These are phyloP conservation scores for Cytospora leucostoma DNA, from an alignment of 2,329 filamentous ascomycete genomes.

Conservation along the genomic window DNA sequence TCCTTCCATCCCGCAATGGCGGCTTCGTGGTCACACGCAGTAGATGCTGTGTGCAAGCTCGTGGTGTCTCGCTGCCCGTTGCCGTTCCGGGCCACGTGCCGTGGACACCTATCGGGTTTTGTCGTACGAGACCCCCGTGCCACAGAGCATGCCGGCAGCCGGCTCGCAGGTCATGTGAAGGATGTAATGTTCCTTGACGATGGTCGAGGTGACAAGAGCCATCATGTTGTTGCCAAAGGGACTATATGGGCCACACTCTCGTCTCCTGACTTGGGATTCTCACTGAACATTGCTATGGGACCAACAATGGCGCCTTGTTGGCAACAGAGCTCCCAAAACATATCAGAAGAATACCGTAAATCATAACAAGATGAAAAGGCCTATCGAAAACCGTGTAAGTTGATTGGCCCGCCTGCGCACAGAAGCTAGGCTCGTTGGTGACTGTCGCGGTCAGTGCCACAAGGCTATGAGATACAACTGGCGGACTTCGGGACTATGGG, in stretches of 20 bases:
- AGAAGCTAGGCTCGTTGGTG: not conserved
- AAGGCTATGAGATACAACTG: not conserved
- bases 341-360: not conserved
- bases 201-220: not conserved
- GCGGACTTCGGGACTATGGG: not conserved
- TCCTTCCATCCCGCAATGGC: too few relatives aligned
- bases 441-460: not conserved
- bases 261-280: not conserved
- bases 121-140: too few relatives aligned
- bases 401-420: not conserved
- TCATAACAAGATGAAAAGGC: not conserved
- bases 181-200: not conserved
- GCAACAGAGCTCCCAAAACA: not conserved
- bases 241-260: not conserved
- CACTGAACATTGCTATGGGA: not conserved
- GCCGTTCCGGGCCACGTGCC: too few relatives aligned
- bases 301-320: not conserved
- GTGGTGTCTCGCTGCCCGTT: too few relatives aligned
- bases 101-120: too few relatives aligned
- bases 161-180: not conserved
- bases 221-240: not conserved
- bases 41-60: too few relatives aligned
- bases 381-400: not conserved
- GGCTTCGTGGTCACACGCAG: too few relatives aligned
- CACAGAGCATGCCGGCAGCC: not conserved